Evolutionary conservation across 2,329 filamentous ascomycete species (phyloP), one percentile per base, ranked within the genome.

Genomic region (Sarocladium oryzae): DNA sequence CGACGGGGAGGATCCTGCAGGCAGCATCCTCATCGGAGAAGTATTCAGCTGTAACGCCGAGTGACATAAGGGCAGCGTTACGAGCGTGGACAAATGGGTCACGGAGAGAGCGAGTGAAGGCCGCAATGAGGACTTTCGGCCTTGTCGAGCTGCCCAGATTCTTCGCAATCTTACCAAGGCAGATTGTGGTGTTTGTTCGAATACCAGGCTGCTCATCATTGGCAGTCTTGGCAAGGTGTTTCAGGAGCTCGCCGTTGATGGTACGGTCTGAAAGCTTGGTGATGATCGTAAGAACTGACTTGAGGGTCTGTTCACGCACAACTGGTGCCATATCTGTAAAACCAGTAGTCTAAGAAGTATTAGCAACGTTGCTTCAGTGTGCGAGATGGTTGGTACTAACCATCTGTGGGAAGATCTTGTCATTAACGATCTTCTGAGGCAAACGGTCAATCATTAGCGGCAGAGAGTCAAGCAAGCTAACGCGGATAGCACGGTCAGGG

Each of bases 191-290:
- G 65, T 99, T 99, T 8, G 93, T 99, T 55, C 93, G 82, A 57
- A 99, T 99, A 1, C 93, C 93, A 1, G 93, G 90, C 62, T 99
- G 92, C 60, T 97, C 93, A 56, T 99, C 93, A 60, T 97, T 99
- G 41, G 93, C 90, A 1, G 92, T 96, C 66, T 95, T 96, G 38
- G 93, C 93, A 24, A 99, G 77, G 62, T 95, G 86, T 60, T 87
- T 88, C 20, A 99, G 73, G 10, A 99, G 76, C 59, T 99, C 93
- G 51, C 93, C 92, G 58, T 99, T 99, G 59, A 97, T 85, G 7
- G 88, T 88, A 33, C 93, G 83, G 61, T 99, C 93, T 1, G 90
- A 95, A 0, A 99, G 76, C 68, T 99, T 99, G 24, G 78, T 76
- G 52, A 97, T 86, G 41, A 99, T 81, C 1, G 87, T 84, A 7